Evolutionary conservation across 805 yeast species (phyloP), one percentile per base, ranked within the genome.

Genomic region (Brettanomyces sp.): DNA sequence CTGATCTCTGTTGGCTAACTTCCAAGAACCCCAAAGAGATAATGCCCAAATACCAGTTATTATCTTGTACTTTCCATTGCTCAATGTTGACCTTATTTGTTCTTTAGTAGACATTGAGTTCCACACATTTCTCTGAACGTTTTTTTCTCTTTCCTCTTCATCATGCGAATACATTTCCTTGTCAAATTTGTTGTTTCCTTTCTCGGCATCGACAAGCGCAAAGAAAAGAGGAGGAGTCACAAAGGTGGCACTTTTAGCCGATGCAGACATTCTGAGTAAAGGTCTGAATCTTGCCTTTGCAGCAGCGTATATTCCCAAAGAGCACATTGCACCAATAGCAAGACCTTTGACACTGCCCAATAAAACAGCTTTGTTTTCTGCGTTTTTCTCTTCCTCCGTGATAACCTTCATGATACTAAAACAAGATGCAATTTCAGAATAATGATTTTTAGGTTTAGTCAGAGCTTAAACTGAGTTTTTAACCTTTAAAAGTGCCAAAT

Each of bases 21-120:
- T 76, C 87, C 91, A 87, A 4, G 95, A 82, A 1, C 89, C 95
- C 53, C 73, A 85, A 69, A 85, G 65, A 3, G 91, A 81, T 22
- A 79, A 84, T 4, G 86, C 89, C 95, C 95, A 85, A 7, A 83
- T 74, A 46, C 77, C 80, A 21, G 81, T 75, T 52, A 85, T 79
- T 52, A 83, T 72, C 59, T 74, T 73, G 63, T 84, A 85, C 60
- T 81, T 83, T 66, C 80, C 69, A 46, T 68, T 74, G 39, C 74
- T 66, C 30, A 76, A 63, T 37, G 69, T 59, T 46, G 76, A 76
- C 40, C 79, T 63, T 3, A 67, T 32, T 59, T 79, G 79, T 39
- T 82, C 82, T 5, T 64, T 55, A 2, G 64, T 35, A 2, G 83
- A 64, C 47, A 82, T 58, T 4, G 63, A 52, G 22, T 72, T 63